These are phyloP conservation scores for Populus ilicifolia DNA, from an alignment of 345 rosid genomes.

Conservation along the genomic window DNA sequence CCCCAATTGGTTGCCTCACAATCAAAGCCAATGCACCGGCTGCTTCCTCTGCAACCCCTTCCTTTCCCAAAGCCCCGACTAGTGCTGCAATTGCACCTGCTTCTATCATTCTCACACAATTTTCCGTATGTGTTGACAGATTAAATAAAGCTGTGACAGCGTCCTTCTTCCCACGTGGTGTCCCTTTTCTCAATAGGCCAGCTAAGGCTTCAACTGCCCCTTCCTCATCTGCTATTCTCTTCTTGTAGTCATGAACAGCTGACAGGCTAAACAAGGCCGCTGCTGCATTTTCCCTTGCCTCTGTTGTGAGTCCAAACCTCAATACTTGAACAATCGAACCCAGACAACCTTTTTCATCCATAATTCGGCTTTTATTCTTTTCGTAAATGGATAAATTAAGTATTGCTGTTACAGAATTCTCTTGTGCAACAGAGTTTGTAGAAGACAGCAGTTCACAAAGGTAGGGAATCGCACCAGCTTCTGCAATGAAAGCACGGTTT, in stretches of 20 bases:
- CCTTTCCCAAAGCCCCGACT: conserved; percentile 61
- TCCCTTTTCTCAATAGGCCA: conserved; percentile 60
- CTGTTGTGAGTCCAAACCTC: conserved; percentile 66
- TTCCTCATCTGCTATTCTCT: conserved; percentile 60
- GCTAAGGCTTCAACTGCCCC: conserved; percentile 77
- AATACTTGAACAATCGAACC: conserved; percentile 65
- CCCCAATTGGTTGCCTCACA: conserved; percentile 75
- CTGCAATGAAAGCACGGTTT: conserved; percentile 78
- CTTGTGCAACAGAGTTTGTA: conserved; percentile 60
- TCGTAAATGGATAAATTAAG: conserved; percentile 84
- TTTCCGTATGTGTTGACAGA: conserved; percentile 76
- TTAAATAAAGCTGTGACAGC: conserved; percentile 88
- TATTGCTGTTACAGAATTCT: conserved; percentile 88
- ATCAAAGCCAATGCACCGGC: conserved; percentile 85
- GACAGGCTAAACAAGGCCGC: conserved; percentile 91
- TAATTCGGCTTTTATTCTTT: conserved; percentile 72
- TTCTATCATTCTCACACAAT: conserved; percentile 71
- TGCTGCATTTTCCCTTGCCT: conserved; percentile 90
- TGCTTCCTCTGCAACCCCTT: conserved; percentile 88
- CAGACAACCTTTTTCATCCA: conserved; percentile 79
- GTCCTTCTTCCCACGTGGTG: conserved; percentile 87
- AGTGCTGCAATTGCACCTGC: conserved; percentile 72
- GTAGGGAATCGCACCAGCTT: conserved; percentile 86
- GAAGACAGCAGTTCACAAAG: conserved; percentile 59
- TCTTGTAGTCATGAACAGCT: conserved; percentile 88